phyloP scores from a whole-genome alignment of 2,329 filamentous ascomycete species.

The Alternaria alternata region DNA sequence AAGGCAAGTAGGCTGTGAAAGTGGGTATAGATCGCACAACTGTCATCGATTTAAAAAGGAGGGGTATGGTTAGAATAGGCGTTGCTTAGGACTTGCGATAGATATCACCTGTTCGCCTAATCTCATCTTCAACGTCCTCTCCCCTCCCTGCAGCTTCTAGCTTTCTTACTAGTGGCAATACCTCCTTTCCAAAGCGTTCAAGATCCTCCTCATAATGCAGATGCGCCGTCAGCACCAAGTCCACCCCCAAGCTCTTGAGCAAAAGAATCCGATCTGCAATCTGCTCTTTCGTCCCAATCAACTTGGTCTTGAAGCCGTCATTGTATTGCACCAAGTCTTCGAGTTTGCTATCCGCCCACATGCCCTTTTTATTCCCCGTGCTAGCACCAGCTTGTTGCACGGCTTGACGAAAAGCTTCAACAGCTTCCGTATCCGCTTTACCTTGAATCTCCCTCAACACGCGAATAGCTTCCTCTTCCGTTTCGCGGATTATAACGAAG shows the following conservation, averaged over 20 bases:
- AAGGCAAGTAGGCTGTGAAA: too few species aligned
- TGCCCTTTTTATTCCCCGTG: slow-evolving; percentile 59
- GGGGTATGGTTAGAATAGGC: too few species aligned
- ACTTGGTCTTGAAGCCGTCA: slow-evolving; percentile 64
- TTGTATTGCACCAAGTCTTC: slow-evolving; percentile 65
- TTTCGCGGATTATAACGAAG: slow-evolving; percentile 61
- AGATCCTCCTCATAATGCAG: slow-evolving; percentile 64
- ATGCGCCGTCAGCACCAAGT: slow-evolving; percentile 59
- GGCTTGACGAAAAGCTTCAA: slow-evolving; percentile 59
- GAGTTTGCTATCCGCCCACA: slow-evolving; percentile 63
- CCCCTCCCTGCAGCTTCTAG: slow-evolving; percentile 59
- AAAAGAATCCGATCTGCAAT: slow-evolving; percentile 57
- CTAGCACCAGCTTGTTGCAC: slow-evolving; percentile 61
- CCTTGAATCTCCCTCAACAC: slow-evolving; percentile 62
- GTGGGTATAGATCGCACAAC: too few species aligned
- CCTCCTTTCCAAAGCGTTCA: slow-evolving; percentile 57
- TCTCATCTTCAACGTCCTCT: slow-evolving; percentile 58
- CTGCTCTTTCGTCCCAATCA: slow-evolving; percentile 62
- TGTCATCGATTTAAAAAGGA: too few species aligned
- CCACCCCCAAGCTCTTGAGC: slow-evolving; percentile 54
- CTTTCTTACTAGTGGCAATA: slow-evolving; percentile 58
- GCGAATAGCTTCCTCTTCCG: slow-evolving; percentile 59
- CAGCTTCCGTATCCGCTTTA: slow-evolving; percentile 61
- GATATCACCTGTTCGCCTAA: slow-evolving; percentile 58
- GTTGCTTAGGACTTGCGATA: slow-evolving; percentile 38